Evolutionary conservation across 179 eudicot genomes (phyloP).

Genomic region (Patellifolia procumbens): DNA sequence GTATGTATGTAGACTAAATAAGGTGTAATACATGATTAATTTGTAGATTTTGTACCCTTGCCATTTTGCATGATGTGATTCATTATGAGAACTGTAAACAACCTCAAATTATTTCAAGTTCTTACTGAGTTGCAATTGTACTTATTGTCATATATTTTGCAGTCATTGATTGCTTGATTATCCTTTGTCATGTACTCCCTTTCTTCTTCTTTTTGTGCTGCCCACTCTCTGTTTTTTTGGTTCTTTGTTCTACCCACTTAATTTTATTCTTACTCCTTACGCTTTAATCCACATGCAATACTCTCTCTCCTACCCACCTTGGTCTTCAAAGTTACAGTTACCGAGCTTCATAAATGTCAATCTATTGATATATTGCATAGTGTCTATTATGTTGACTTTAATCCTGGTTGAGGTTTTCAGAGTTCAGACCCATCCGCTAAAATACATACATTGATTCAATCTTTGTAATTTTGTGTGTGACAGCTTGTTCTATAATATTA

Average conservation of each 20-base stretch:
- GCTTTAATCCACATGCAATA: too few species aligned
- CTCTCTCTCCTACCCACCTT: too few species aligned
- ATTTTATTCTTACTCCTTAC: not conserved
- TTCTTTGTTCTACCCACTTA: too few species aligned
- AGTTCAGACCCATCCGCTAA: not conserved
- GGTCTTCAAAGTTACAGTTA: too few species aligned
- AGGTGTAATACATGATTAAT: not conserved
- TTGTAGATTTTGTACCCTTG: not conserved
- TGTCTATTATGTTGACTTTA: not conserved
- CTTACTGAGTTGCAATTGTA: not conserved
- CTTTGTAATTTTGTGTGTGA: constrained; percentile 27
- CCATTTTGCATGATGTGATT: not conserved
- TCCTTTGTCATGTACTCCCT: not conserved
- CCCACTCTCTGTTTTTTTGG: too few species aligned
- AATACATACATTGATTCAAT: not conserved
- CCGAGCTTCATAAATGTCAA: not conserved
- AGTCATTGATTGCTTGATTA: not conserved
- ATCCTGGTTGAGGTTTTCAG: not conserved
- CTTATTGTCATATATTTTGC: not conserved
- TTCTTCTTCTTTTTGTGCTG: too few species aligned
- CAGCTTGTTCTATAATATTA: constrained; percentile 96
- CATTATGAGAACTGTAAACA: not conserved
- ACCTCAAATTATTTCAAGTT: not conserved
- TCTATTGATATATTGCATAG: not conserved
- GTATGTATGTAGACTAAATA: not conserved